Percentiles rank a stretch among this genome's conserved stretches.
phyloP scores from a whole-genome alignment of 495 filamentous ascomycete genomes.

The Wilcoxina mikolae region DNA sequence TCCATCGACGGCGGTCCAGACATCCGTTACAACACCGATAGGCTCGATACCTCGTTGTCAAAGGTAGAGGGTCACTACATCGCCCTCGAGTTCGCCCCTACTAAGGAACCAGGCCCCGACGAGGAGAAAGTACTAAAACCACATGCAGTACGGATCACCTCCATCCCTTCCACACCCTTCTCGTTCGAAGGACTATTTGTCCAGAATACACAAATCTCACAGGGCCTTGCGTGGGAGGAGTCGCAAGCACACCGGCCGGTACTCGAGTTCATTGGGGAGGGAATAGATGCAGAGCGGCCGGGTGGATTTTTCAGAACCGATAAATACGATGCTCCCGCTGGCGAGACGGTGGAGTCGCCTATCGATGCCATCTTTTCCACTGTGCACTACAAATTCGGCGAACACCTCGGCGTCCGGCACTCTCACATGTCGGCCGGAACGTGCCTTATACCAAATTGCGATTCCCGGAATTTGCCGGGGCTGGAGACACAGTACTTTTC shows the following conservation, averaged over 20 bases:
- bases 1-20: conserved; percentile 16
- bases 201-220: conserved; percentile 8
- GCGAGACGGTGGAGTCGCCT: neutral
- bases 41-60: conserved; percentile 14
- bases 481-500: conserved; percentile 19
- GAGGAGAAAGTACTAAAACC: conserved; percentile 1
- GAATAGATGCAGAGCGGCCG: conserved; percentile 13
- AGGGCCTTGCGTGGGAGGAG: conserved; percentile 16
- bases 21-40: conserved; percentile 14
- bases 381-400: conserved; percentile 15
- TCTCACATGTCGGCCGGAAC: conserved; percentile 16
- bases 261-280: conserved; percentile 23
- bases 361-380: conserved; percentile 4
- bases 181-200: conserved; percentile 18
- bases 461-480: conserved; percentile 8
- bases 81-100: neutral
- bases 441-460: conserved; percentile 13
- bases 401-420: conserved; percentile 16
- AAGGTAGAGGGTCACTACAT: conserved; percentile 2
- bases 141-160: conserved; percentile 16
- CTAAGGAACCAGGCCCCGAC: neutral
- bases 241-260: conserved; percentile 11
- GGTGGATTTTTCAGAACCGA: conserved; percentile 7
- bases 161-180: conserved; percentile 15
- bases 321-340: neutral